Evolutionary conservation across 164 flowering plant species (phyloP), one percentile per base, ranked within the genome.

Genomic region (Tetrastigma voinierianum): DNA sequence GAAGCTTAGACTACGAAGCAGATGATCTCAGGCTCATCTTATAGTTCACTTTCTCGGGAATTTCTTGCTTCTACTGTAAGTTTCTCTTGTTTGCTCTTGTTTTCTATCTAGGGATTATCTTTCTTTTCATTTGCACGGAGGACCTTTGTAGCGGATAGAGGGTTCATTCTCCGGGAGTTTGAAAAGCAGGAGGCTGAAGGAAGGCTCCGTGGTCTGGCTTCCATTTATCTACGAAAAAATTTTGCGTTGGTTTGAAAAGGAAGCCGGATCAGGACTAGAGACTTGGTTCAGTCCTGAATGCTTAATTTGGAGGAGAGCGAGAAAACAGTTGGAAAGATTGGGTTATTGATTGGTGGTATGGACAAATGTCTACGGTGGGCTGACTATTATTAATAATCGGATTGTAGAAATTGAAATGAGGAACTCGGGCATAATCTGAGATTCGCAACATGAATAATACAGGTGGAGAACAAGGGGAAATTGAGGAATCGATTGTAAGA

Each of bases 361-460:
- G 40, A 32, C 6, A 32, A 32, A 32, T 32, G 40, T 32, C 40
- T 32, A 32, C 40, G 40, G 5, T 3, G 40, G 40, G 40, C 40
- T 32, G 40, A 32, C 40, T 4, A 32, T 32, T 7, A 32, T 32
- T 32, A 32, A 32, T 32, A 32, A 32, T 32, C 40, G 6, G 64
- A 18, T 23, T 23, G 53, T 20, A 10, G 9, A 23, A 7, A 44
- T 44, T 69, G 66, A 68, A 51, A 83, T 81, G 83, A 75, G 80
- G 68, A 25, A 69, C 56, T 69, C 55, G 10, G 80, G 79, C 1
- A 49, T 78, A 46, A 59, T 74, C 55, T 84, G 76, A 82, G 67
- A 62, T 61, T 68, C 73, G 78, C 66, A 75, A 75, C 25, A 74
- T 77, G 69, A 62, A 21, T 3, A 52, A 43, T 21, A 69, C 74